Conservation (phyloP, 225 moss, liverwort and hornwort genomes). For the Sphagnum contortum region DNA sequence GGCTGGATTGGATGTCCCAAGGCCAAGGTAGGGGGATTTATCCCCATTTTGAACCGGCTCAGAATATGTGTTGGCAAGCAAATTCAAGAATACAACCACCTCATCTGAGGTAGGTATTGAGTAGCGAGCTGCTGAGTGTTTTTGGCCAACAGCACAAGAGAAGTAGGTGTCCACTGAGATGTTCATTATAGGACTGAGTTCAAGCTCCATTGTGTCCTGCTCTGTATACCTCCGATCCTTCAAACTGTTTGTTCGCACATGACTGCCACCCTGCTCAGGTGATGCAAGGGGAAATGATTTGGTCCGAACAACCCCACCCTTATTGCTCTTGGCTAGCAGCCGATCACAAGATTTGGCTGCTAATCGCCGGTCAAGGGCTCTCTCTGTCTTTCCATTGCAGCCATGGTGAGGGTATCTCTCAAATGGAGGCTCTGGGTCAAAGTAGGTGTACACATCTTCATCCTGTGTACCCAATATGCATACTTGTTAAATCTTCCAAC, state of each 20-base stretch:
- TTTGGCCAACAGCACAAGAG: constrained; percentile 84
- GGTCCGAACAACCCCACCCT: constrained; percentile 54
- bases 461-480: constrained; percentile 30
- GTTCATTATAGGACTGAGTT: constrained; percentile 50
- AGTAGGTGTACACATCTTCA: constrained; percentile 88
- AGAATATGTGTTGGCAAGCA: constrained; percentile 34
- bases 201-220: constrained; percentile 14
- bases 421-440: constrained; percentile 72
- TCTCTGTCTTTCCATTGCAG: constrained; percentile 54
- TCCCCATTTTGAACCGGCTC: constrained; percentile 12
- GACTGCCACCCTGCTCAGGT: constrained; percentile 34
- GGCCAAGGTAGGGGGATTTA: constrained; percentile 6
- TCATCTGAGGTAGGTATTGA: constrained; percentile 69
- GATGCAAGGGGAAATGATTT: constrained; percentile 48
- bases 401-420: constrained; percentile 41
- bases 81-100: constrained; percentile 59
- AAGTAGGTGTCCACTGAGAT: constrained; percentile 73
- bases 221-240: constrained; percentile 41
- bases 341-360: constrained; percentile 57
- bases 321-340: constrained; percentile 43
- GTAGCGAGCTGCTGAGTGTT: constrained; percentile 68
- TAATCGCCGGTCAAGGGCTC: constrained; percentile 47
- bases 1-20: too few species aligned
- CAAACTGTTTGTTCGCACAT: constrained; percentile 40
- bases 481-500: too few species aligned